Evolutionary conservation across 1,284 basidiomycete genomes (phyloP), one percentile per base, ranked within the genome.

Genomic region (Malassezia caprae): DNA sequence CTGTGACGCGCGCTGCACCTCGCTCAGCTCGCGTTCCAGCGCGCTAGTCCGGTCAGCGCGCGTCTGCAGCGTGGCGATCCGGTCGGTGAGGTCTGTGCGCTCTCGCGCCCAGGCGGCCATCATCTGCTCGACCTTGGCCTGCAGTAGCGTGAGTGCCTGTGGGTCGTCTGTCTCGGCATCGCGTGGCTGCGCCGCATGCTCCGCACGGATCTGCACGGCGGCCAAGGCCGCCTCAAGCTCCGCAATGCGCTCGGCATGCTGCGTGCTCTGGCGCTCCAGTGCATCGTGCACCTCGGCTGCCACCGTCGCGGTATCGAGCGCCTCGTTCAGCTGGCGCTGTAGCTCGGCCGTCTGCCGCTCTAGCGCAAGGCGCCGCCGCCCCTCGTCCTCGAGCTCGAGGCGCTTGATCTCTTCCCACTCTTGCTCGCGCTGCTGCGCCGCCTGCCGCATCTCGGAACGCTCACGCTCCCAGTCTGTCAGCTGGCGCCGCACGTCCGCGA

Each of bases 41-140:
- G 70, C 55, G 21, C 51, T 58, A 31, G 66, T 65, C 26, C 64
- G 62, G 57, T 86, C 86, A 77, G 88, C 86, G 21, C 90, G 89
- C 21, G 88, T 88, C 47, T 87, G 80, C 37, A 93, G 79, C 68
- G 88, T 85, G 51, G 89, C 85, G 2, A 91, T 82, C 63, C 88
- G 85, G 30, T 44, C 54, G 11, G 54, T 43, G 28, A 67, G 49
- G 17, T 58, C 64, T 12, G 48, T 53, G 8, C 67, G 56, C 28
- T 68, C 66, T 13, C 56, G 48, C 37, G 73, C 65, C 19, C 65
- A 60, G 8, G 66, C 60, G 1, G 61, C 52, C 35, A 69, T 68
- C 42, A 74, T 62, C 24, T 65, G 58, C 34, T 60, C 58, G 3
- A 71, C 19, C 49, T 61, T 62, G 21, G 52, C 53, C 42, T 68